These are phyloP conservation scores for Wickerhamomyces bovis DNA, from an alignment of 805 yeast genomes.

Conservation along the genomic window DNA sequence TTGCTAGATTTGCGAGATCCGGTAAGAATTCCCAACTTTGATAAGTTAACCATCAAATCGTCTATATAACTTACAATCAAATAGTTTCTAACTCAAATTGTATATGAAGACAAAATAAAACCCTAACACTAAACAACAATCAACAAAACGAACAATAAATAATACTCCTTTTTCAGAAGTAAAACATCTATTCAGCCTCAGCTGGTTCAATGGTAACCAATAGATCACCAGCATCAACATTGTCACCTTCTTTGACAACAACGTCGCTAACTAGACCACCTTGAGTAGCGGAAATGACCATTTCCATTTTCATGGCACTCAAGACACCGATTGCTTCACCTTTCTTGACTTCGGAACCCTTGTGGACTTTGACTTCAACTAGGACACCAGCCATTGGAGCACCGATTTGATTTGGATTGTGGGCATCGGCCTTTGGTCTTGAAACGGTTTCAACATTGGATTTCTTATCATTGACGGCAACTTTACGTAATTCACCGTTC, in stretches of 20 bases:
- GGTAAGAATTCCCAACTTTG: too few relatives aligned
- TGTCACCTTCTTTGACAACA: conserved; percentile 81
- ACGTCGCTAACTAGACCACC: conserved; percentile 79
- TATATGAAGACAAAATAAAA: background rate
- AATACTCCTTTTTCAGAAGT: background rate
- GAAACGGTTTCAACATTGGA: conserved; percentile 80
- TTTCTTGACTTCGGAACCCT: conserved; percentile 85
- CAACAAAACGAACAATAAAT: background rate
- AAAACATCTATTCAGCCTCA: background rate
- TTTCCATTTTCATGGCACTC: conserved; percentile 99
- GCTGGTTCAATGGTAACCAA: conserved; percentile 48
- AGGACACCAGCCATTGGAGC: conserved; percentile 99
- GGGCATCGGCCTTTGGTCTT: conserved; percentile 85
- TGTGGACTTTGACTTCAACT: conserved; percentile 87
- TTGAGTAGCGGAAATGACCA: conserved; percentile 92
- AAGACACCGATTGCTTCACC: conserved; percentile 93
- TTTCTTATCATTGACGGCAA: conserved; percentile 81
- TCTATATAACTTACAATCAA: background rate
- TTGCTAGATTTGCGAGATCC: too few relatives aligned
- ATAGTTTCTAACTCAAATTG: background rate
- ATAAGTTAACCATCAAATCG: too few relatives aligned
- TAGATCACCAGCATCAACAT: conserved; percentile 92
- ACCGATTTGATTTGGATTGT: conserved; percentile 87
- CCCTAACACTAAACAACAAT: background rate
- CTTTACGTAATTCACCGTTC: conserved; percentile 97